Conservation (phyloP, 352 stramenopile species). For the Phytophthora foliorum region DNA sequence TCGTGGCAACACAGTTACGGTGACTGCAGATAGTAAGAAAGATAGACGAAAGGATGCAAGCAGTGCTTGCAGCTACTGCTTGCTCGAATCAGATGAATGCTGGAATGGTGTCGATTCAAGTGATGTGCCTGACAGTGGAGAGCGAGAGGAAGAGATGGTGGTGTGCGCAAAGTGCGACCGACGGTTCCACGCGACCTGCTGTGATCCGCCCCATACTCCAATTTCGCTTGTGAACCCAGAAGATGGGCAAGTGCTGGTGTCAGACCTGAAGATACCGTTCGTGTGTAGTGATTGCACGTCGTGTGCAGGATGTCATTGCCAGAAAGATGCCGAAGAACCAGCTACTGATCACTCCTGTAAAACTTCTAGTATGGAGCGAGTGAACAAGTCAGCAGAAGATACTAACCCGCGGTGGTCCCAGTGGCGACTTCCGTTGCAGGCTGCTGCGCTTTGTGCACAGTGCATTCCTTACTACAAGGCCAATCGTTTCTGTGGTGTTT, state of each 20-base stretch:
- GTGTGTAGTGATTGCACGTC: slow-evolving; percentile 71
- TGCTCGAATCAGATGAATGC: slow-evolving; percentile 34
- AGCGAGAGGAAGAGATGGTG: slow-evolving; percentile 53
- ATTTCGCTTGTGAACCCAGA: slow-evolving; percentile 69
- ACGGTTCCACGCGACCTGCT: slow-evolving; percentile 77
- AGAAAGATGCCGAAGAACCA: slow-evolving; percentile 4
- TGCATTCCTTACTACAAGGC: slow-evolving; percentile 74
- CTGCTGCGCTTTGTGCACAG: slow-evolving; percentile 67
- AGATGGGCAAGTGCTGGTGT: slow-evolving; percentile 62
- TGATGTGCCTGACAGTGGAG: slow-evolving; percentile 2
- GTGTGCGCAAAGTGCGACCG: slow-evolving; percentile 62
- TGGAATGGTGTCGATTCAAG: slow-evolving; percentile 16
- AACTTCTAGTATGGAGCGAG: neutral
- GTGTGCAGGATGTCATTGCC: slow-evolving; percentile 67
- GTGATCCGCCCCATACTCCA: slow-evolving; percentile 72
- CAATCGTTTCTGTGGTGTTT: slow-evolving; percentile 83
- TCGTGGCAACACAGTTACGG: slow-evolving; percentile 4
- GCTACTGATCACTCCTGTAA: neutral
- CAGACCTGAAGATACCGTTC: slow-evolving; percentile 75
- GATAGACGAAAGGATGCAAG: neutral
- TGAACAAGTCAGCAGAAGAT: neutral
- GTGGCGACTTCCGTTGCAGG: slow-evolving; percentile 74
- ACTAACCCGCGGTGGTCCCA: slow-evolving; percentile 56
- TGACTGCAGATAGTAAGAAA: neutral
- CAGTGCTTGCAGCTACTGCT: slow-evolving; percentile 35